Percentiles rank a stretch among this genome's conserved stretches.
Evolutionary conservation across 2,329 filamentous ascomycete species (phyloP).

Genomic region (Penicillium sp.): DNA sequence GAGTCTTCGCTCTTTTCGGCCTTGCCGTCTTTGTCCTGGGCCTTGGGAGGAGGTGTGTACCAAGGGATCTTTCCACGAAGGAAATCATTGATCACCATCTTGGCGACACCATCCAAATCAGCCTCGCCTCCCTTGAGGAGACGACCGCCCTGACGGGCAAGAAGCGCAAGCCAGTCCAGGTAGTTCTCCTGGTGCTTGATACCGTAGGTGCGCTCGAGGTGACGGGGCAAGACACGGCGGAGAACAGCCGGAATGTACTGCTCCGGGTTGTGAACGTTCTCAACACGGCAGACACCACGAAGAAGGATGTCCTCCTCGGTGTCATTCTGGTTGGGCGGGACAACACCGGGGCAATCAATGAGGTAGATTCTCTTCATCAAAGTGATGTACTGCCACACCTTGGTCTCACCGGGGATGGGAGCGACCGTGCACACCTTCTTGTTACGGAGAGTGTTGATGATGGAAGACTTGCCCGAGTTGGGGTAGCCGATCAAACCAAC

Average conservation of each 20-base stretch:
- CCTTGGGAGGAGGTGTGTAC: constrained; percentile 76
- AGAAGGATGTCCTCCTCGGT: constrained; percentile 83
- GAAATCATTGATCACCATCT: constrained; percentile 96
- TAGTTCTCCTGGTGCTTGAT: constrained; percentile 73
- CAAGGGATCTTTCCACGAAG: constrained; percentile 92
- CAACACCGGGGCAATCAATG: constrained; percentile 95
- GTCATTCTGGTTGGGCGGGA: constrained; percentile 80
- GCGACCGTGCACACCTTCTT: constrained; percentile 94
- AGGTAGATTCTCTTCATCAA: constrained; percentile 92
- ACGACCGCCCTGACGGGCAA: constrained; percentile 82
- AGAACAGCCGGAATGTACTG: constrained; percentile 89
- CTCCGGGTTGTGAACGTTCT: constrained; percentile 93
- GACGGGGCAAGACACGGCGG: constrained; percentile 72
- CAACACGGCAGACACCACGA: constrained; percentile 85
- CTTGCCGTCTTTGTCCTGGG: constrained; percentile 49
- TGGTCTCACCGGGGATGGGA: constrained; percentile 93
- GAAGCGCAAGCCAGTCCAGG: constrained; percentile 77
- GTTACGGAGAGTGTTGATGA: constrained; percentile 92
- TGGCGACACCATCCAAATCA: constrained; percentile 89
- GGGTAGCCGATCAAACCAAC: constrained; percentile 87
- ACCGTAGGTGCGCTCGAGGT: constrained; percentile 91
- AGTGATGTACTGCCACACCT: constrained; percentile 97
- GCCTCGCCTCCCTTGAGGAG: constrained; percentile 90
- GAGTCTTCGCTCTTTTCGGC: constrained; percentile 46
- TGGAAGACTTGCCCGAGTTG: constrained; percentile 92